Percentiles rank a stretch among this genome's conserved stretches.
phyloP scores from a whole-genome alignment of 129 eudicot species.

The Kitagawia praeruptora region DNA sequence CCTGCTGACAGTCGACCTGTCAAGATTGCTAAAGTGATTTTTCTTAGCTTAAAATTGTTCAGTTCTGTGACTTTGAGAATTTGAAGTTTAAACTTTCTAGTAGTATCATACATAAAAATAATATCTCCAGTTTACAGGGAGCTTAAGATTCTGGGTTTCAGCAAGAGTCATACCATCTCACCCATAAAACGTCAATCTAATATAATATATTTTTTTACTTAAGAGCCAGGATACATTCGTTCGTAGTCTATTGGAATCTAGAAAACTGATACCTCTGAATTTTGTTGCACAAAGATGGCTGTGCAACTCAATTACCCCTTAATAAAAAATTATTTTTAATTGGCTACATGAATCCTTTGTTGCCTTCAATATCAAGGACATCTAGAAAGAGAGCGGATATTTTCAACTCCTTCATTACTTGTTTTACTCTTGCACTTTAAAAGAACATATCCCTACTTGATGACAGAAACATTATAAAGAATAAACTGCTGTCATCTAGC shows the following conservation, averaged over 20 bases:
- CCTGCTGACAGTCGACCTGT: conserved; percentile 36
- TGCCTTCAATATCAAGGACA: neutral
- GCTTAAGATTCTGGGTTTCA: neutral
- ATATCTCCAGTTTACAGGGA: neutral
- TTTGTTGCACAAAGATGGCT: neutral
- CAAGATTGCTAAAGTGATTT: conserved; percentile 37
- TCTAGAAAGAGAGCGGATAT: neutral
- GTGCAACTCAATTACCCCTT: neutral
- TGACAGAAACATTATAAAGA: neutral
- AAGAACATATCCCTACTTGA: neutral
- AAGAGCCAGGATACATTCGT: neutral
- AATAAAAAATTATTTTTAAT: neutral
- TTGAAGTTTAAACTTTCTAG: neutral
- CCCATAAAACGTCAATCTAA: neutral
- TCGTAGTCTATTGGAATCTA: neutral
- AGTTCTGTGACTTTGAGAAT: neutral
- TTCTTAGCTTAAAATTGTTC: conserved; percentile 16
- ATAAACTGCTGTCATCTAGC: neutral
- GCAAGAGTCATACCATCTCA: neutral
- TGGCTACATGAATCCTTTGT: neutral
- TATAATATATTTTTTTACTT: neutral
- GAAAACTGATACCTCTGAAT: neutral
- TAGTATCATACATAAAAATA: neutral
- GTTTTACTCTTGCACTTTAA: neutral
- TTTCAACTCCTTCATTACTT: neutral